Evolutionary conservation across 257 asterid genomes (phyloP), one percentile per base, ranked within the genome.

Genomic region (Euphrasia confusa): DNA sequence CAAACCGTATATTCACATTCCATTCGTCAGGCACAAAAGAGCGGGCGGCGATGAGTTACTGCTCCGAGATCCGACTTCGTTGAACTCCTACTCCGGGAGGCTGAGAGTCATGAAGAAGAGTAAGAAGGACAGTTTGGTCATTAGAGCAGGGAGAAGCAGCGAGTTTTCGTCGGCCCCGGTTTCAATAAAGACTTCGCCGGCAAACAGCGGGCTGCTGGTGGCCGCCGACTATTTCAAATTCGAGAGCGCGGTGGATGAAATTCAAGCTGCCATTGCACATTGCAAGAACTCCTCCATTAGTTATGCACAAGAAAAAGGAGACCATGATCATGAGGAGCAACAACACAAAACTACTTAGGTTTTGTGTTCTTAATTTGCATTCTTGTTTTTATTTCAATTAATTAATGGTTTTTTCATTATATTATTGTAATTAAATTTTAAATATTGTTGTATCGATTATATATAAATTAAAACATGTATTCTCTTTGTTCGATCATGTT

Each of bases 211-310:
- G 47, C 71, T 74, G 0, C 66, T 92, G 47, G 79, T 84, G 56
- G 84, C 79, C 79, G 10, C 35, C 76, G 35, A 4, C 3, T 10
- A 54, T 26, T 10, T 6, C 28, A 52, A 72, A 6, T 63, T 76
- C 72, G 93, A 87, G 42, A 80, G 93, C 67, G 80, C 96, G 63
- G 85, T 90, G 97, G 97, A 87, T 70, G 97, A 87, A 4, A 85
- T 90, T 75, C 95, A 87, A 70, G 95, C 96, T 26, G 97, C 97
- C 2, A 87, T 90, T 74, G 93, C 93, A 68, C 96, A 90, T 68
- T 90, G 97, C 82, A 90, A 90, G 75, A 83, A 83, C 6, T 90
- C 97, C 6, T 90, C 97, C 7, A 80, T 79, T 69, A 78, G 81
- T 3, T 18, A 67, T 12, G 24, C 24, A 21, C 24, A 21, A 21